Evolutionary conservation across 2,329 filamentous ascomycete species (phyloP), one percentile per base, ranked within the genome.

Genomic region (Xylariaceae sp.): DNA sequence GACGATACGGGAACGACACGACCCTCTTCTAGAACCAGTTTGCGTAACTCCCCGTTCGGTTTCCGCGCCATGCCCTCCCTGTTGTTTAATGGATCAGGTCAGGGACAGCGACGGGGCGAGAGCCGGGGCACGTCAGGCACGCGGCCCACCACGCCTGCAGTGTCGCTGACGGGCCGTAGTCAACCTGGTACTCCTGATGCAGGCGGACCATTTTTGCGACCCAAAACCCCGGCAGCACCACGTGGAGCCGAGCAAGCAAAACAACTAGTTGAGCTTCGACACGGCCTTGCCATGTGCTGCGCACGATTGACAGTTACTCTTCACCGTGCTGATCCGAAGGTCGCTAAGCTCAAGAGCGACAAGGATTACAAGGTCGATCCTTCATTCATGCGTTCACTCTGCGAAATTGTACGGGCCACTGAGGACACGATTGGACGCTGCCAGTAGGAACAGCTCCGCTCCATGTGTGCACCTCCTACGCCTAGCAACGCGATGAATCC

Each of bases 281-380:
- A 74, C 0, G 82, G 80, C 0, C 72, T 86, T 15, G 72, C 77
- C 49, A 74, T 73, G 49, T 85, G 82, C 67, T 79, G 85, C 58
- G 74, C 74, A 1, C 71, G 78, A 13, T 72, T 85, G 2, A 76
- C 84, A 0, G 73, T 76, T 2, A 83, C 81, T 3, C 75, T 83
- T 58, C 73, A 73, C 57, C 56, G 60, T n/a, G 39, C 51, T 8
- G 54, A 59, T 9, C 50, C 50, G 4, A 52, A 39, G 10, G 34
- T 35, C 34, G 37, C 44, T 15, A 37, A 42, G 44, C 42, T 18
- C 18, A 57, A 54, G 44, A 35, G 50, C 6, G 51, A 59, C 47
- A 42, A 56, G 47, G 18, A 54, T 9, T 53, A 49, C 42, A 58
- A 48, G 45, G 60, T 54, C 10, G 74, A 77, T 30, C 71, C 73